Percentiles rank a stretch among this genome's conserved stretches.
Evolutionary conservation across 208 protist species (phyloP).

Genomic region (Porcisia hertigi): DNA sequence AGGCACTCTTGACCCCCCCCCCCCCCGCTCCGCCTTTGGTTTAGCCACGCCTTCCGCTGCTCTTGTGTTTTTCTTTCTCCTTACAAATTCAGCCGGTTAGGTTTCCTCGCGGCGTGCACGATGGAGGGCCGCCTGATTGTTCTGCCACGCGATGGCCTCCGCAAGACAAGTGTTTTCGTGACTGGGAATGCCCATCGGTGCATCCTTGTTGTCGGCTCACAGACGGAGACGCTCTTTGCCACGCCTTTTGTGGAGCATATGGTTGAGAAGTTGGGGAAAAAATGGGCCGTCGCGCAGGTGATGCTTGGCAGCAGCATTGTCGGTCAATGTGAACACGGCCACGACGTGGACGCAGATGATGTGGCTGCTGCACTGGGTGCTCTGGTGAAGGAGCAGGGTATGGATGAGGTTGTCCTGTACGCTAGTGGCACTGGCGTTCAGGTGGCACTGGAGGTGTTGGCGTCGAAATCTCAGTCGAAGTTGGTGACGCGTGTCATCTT

Average conservation of each 20-base stretch:
- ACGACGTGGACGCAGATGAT: constrained; percentile 70
- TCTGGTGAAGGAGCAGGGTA: constrained; percentile 48
- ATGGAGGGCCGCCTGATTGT: constrained; percentile 61
- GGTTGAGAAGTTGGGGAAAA: constrained; percentile 27
- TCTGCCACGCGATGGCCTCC: constrained; percentile 57
- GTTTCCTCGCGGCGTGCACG: neutral
- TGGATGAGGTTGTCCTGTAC: constrained; percentile 69
- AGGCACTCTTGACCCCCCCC: no score
- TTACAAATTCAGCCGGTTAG: neutral
- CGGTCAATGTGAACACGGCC: constrained; percentile 55
- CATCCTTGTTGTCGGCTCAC: constrained; percentile 74
- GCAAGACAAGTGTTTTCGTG: constrained; percentile 66
- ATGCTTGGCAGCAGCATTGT: constrained; percentile 61
- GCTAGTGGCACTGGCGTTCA: constrained; percentile 78
- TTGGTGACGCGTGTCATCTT: constrained; percentile 67
- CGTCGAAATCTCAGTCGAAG: constrained; percentile 23
- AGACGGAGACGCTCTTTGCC: constrained; percentile 64
- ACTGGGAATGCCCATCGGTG: constrained; percentile 48
- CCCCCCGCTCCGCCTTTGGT: no score
- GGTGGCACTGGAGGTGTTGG: constrained; percentile 62
- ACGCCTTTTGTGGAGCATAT: constrained; percentile 64
- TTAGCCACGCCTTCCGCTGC: neutral
- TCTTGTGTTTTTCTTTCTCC: neutral
- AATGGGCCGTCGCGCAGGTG: constrained; percentile 67
- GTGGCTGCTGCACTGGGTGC: constrained; percentile 61